Evolutionary conservation across 2,329 filamentous ascomycete genomes (phyloP).

Genomic region (Fusarium longipes): DNA sequence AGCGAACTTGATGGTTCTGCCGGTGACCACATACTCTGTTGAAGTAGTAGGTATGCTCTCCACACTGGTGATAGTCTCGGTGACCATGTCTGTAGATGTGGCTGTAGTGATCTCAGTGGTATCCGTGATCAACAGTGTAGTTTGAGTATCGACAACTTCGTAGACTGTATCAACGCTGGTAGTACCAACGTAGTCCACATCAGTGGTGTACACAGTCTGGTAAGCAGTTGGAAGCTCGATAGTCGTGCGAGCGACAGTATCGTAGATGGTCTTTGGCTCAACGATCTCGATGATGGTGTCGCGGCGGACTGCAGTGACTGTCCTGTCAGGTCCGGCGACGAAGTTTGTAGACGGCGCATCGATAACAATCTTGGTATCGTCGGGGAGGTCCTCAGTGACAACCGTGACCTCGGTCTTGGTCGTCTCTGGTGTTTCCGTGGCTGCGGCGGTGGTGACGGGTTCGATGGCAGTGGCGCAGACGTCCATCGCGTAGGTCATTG

Average conservation of each 20-base stretch:
- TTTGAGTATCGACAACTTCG: background rate
- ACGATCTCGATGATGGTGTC: constrained; percentile 1
- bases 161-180: constrained; percentile 12
- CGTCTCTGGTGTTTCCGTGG: background rate
- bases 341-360: constrained; percentile 3
- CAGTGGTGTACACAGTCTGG: constrained; percentile 5
- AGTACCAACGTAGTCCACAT: constrained; percentile 8
- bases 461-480: constrained; percentile 23
- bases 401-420: background rate
- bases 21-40: constrained; percentile 6
- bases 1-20: constrained; percentile 1
- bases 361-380: constrained; percentile 4
- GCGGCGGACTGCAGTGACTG: constrained; percentile 11
- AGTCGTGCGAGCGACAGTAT: constrained; percentile 4
- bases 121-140: background rate
- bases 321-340: background rate
- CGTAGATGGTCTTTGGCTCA: constrained; percentile 1
- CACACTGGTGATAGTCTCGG: constrained; percentile 2
- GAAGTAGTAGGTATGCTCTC: constrained; percentile 13
- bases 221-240: constrained; percentile 6
- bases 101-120: constrained; percentile 8
- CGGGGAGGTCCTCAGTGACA: background rate
- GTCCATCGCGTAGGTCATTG: constrained; percentile 1
- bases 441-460: constrained; percentile 11
- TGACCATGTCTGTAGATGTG: constrained; percentile 8